Percentiles rank a stretch among this genome's conserved stretches.
phyloP scores from a whole-genome alignment of 129 eudicot genomes.

The Flaveria brownii region DNA sequence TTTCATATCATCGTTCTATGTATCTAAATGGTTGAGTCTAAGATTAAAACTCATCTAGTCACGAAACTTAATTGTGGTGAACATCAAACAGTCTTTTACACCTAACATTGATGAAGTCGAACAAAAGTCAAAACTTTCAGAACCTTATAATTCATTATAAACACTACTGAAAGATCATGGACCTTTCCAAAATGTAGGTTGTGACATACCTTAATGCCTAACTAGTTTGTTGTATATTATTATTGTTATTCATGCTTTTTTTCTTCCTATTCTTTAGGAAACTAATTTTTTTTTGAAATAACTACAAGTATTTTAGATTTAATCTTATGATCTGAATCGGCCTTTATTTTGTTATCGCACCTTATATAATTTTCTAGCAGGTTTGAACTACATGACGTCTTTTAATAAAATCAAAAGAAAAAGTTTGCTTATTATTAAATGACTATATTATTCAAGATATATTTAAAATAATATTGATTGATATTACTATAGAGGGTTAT shows the following conservation, averaged over 20 bases:
- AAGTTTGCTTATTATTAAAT: too few relatives aligned
- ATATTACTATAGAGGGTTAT: too few relatives aligned
- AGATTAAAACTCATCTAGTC: background rate
- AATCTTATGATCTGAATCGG: background rate
- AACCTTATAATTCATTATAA: background rate
- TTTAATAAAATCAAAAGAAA: too few relatives aligned
- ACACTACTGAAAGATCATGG: background rate
- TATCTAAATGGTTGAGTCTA: background rate
- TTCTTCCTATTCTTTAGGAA: background rate
- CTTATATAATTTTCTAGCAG: background rate
- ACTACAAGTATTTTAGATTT: background rate
- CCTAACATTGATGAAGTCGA: background rate
- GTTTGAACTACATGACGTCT: background rate
- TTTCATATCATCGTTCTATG: background rate
- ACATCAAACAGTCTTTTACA: slow-evolving; percentile 11
- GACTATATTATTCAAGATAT: too few relatives aligned
- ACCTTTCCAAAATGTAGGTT: background rate
- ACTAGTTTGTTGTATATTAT: background rate
- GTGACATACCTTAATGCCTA: background rate
- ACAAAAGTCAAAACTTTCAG: background rate
- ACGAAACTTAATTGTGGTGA: background rate
- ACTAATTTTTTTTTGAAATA: background rate
- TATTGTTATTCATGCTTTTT: background rate
- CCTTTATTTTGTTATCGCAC: background rate
- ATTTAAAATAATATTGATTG: too few relatives aligned